Evolutionary conservation across 2,329 filamentous ascomycete genomes (phyloP).

Genomic region (Sclerotinia sclerotiorum): DNA sequence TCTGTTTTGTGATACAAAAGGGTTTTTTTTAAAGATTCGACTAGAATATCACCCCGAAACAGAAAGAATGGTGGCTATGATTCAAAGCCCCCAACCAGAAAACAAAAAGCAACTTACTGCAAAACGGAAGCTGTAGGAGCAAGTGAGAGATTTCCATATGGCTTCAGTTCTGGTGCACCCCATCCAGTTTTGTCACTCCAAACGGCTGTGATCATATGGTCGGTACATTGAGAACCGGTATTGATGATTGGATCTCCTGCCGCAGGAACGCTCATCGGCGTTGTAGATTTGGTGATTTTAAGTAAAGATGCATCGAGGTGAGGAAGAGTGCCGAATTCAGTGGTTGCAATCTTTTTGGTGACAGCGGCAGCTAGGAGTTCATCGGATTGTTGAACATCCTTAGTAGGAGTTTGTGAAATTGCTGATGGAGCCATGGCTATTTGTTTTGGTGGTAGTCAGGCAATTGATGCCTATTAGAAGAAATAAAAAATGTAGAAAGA

Average conservation of each 20-base stretch:
- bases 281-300: slow-evolving; percentile 52
- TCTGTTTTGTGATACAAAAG: neutral
- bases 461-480: neutral
- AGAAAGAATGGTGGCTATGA: neutral
- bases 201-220: slow-evolving; percentile 80
- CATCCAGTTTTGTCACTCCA: slow-evolving; percentile 70
- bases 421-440: slow-evolving; percentile 50
- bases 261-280: slow-evolving; percentile 54
- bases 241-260: slow-evolving; percentile 44
- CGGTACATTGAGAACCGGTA: slow-evolving; percentile 51
- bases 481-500: slow-evolving; percentile 12
- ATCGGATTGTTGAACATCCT: slow-evolving; percentile 47
- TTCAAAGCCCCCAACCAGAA: neutral
- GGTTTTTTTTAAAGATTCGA: neutral
- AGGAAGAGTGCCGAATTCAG: slow-evolving; percentile 50
- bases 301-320: slow-evolving; percentile 61
- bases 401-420: slow-evolving; percentile 40
- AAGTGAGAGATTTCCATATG: slow-evolving; percentile 75
- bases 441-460: neutral
- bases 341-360: slow-evolving; percentile 47
- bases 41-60: neutral
- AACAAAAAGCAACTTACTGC: slow-evolving; percentile 47
- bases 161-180: slow-evolving; percentile 70
- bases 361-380: slow-evolving; percentile 55
- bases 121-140: slow-evolving; percentile 79